These are phyloP conservation scores for Penicillium robsamsonii DNA, from an alignment of 495 filamentous ascomycete genomes.

Conservation along the genomic window DNA sequence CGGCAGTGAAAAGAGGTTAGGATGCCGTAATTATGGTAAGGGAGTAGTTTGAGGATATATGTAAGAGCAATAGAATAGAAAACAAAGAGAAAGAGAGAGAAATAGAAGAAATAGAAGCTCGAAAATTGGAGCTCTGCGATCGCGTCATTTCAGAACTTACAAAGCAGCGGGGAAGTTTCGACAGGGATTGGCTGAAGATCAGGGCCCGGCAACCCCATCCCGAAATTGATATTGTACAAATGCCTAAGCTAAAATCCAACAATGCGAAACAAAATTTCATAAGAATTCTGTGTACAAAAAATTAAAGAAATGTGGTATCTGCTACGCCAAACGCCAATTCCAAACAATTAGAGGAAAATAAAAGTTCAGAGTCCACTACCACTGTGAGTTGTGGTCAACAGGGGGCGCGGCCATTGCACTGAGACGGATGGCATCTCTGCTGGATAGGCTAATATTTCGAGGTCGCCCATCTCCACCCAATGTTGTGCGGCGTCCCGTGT, in stretches of 20 bases:
- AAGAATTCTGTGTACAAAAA: constrained; percentile 12
- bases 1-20: neutral
- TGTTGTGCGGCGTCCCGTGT: constrained; percentile 49
- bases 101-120: neutral
- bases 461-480: constrained; percentile 50
- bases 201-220: constrained; percentile 2
- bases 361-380: constrained; percentile 21
- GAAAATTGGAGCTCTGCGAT: constrained; percentile 2
- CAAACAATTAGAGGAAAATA: constrained; percentile 17
- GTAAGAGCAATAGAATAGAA: neutral
- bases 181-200: neutral
- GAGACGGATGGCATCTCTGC: constrained; percentile 46
- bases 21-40: neutral
- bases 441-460: constrained; percentile 41
- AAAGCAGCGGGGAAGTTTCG: constrained; percentile 15
- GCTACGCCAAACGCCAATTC: constrained; percentile 34
- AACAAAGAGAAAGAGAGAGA: neutral
- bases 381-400: constrained; percentile 18
- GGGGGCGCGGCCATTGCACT: constrained; percentile 37
- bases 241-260: neutral
- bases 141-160: constrained; percentile 22
- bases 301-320: constrained; percentile 38
- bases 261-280: constrained; percentile 12
- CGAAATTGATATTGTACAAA: constrained; percentile 10
- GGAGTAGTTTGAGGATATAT: neutral